These are phyloP conservation scores for Neurospora sp. DNA, from an alignment of 495 filamentous ascomycete genomes.

Conservation along the genomic window DNA sequence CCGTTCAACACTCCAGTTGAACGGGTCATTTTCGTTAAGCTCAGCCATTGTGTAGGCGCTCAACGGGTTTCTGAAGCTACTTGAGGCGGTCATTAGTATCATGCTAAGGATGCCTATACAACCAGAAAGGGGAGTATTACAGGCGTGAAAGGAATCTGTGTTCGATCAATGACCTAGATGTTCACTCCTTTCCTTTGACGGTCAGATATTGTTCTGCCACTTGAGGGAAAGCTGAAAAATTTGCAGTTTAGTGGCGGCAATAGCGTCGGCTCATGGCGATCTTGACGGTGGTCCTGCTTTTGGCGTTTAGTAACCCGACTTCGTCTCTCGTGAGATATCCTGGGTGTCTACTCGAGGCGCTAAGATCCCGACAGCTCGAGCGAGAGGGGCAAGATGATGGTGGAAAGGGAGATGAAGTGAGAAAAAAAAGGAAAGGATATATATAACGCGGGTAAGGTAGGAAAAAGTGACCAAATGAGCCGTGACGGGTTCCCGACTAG, in stretches of 20 bases:
- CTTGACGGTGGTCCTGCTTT: neutral
- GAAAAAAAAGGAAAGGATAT: neutral
- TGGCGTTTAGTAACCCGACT: neutral
- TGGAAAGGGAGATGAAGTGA: neutral
- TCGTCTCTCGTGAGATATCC: neutral
- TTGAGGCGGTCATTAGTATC: neutral
- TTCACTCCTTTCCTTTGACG: neutral
- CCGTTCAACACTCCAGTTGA: slow-evolving; percentile 56
- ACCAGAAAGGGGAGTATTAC: neutral
- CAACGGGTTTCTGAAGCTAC: neutral
- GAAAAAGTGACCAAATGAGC: neutral
- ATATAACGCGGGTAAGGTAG: neutral
- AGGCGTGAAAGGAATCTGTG: neutral
- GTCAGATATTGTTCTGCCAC: neutral
- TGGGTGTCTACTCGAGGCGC: neutral
- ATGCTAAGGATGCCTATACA: neutral
- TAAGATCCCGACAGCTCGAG: neutral
- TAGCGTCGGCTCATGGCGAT: neutral
- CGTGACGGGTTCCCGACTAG: neutral
- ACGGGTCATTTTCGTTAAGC: slow-evolving; percentile 43
- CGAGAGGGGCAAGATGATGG: neutral
- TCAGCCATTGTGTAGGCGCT: slow-evolving; percentile 10
- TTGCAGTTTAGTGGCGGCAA: neutral
- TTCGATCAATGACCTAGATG: neutral
- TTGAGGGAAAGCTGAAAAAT: neutral